These are phyloP conservation scores for Saturnispora kantuleensis DNA, from an alignment of 805 yeast species.

Conservation along the genomic window DNA sequence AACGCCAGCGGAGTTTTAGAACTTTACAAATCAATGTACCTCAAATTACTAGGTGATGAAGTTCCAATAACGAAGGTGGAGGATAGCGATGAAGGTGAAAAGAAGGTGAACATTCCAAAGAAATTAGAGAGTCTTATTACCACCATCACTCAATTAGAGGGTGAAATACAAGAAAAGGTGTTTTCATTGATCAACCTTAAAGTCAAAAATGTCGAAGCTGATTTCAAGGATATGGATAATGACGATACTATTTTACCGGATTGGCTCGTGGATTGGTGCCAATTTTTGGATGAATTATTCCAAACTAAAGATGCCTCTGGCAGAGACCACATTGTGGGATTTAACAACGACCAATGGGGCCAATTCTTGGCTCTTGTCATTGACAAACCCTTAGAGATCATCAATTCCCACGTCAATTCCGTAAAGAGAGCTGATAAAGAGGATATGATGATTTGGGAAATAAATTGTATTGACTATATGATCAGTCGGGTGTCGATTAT, in stretches of 20 bases:
- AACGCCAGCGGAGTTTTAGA: conserved; percentile 55
- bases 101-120: conserved; percentile 7
- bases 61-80: conserved; percentile 7
- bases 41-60: conserved; percentile 27
- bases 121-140: conserved; percentile 11
- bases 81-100: too few relatives aligned
- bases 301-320: conserved; percentile 30
- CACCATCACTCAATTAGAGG: conserved; percentile 26
- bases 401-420: conserved; percentile 16
- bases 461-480: conserved; percentile 54
- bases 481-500: conserved; percentile 33
- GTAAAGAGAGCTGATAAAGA: conserved; percentile 19
- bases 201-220: conserved; percentile 26
- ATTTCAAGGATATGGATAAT: conserved; percentile 9
- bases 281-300: conserved; percentile 50
- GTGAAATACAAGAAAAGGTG: conserved; percentile 30
- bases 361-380: conserved; percentile 34
- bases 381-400: conserved; percentile 35
- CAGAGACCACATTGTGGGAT: conserved; percentile 23
- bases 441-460: conserved; percentile 33
- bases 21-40: conserved; percentile 62
- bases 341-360: conserved; percentile 28
- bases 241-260: conserved; percentile 73
- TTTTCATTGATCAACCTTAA: conserved; percentile 31
- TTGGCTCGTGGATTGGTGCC: conserved; percentile 62